Conservation (phyloP, 768 basidiomycete genomes). For the Leccinum rimulosum region DNA sequence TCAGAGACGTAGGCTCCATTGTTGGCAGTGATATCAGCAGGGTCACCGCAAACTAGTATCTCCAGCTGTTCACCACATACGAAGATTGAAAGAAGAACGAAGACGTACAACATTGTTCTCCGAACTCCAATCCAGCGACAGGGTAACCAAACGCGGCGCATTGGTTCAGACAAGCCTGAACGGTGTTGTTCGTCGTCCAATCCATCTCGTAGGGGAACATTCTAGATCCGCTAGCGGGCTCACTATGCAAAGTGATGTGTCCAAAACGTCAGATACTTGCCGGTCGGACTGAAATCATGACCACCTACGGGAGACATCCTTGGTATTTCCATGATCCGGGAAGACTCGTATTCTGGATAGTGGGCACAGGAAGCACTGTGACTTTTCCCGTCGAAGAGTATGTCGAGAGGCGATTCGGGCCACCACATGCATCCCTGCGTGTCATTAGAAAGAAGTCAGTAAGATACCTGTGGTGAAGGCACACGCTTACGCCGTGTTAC, state of each 20-base stretch:
- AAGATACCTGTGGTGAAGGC: background rate
- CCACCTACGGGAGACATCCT: constrained; percentile 62
- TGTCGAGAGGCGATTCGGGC: constrained; percentile 66
- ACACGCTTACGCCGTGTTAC: constrained; percentile 54
- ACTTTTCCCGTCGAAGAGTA: constrained; percentile 55
- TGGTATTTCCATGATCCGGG: constrained; percentile 64
- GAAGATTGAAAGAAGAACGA: background rate
- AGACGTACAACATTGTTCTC: constrained; percentile 69
- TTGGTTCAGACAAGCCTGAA: constrained; percentile 60
- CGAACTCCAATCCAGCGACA: constrained; percentile 68
- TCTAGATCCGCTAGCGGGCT: constrained; percentile 39
- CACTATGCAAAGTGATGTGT: constrained; percentile 36
- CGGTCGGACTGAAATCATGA: background rate
- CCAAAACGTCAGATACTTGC: background rate
- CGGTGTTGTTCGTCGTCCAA: constrained; percentile 60
- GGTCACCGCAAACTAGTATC: constrained; percentile 65
- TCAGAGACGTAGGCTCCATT: constrained; percentile 33
- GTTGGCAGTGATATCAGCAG: constrained; percentile 44
- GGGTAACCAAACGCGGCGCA: constrained; percentile 72
- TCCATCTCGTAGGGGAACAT: constrained; percentile 63
- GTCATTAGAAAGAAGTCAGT: background rate
- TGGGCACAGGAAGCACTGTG: constrained; percentile 57
- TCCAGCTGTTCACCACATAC: background rate
- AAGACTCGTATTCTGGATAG: constrained; percentile 50
- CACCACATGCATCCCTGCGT: constrained; percentile 67